Conservation (phyloP, 345 rosid species). For the Citrus glauca region DNA sequence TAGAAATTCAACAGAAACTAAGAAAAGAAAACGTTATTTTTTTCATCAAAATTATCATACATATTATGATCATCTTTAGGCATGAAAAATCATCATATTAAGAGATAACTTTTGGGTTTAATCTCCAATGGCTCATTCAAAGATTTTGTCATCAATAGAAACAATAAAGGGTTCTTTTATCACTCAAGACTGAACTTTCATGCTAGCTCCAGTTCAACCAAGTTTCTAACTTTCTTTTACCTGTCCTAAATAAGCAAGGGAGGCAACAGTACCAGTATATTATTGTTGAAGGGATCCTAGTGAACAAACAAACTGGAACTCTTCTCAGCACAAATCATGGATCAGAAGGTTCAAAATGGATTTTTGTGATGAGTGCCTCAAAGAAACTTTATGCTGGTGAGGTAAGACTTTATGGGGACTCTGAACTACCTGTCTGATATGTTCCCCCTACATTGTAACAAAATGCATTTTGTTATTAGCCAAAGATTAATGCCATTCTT, state of each 20-base stretch:
- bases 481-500: conserved; percentile 4
- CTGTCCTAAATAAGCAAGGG: conserved; percentile 27
- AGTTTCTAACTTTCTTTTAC: background rate
- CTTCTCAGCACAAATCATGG: conserved; percentile 27
- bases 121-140: background rate
- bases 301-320: conserved; percentile 27
- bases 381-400: conserved; percentile 34
- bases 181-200: background rate
- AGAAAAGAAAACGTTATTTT: background rate
- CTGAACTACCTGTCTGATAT: background rate
- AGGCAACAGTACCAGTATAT: conserved; percentile 27
- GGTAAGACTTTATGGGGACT: conserved; percentile 19
- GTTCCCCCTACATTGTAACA: background rate
- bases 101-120: background rate
- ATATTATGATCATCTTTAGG: background rate
- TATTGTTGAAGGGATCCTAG: conserved; percentile 19
- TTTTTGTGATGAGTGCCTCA: conserved; percentile 32
- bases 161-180: background rate
- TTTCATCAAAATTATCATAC: background rate
- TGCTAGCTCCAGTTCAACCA: background rate
- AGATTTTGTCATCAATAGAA: background rate
- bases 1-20: background rate
- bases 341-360: conserved; percentile 28
- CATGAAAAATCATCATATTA: background rate
- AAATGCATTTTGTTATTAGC: background rate